Evolutionary conservation across 352 stramenopile genomes (phyloP).

Genomic region (Pythium brassicae): DNA sequence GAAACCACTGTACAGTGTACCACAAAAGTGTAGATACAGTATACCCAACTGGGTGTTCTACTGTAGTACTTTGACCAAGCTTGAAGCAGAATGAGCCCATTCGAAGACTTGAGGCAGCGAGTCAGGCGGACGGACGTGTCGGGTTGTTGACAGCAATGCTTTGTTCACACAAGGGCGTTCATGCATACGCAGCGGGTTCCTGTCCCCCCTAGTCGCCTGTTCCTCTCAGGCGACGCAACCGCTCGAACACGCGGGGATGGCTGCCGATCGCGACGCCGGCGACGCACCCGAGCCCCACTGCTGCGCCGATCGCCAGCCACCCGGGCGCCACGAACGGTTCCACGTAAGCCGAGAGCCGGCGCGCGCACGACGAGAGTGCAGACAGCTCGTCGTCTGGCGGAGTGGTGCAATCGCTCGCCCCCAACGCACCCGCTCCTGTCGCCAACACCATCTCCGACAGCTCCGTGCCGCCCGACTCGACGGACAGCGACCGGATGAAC

Average conservation of each 20-base stretch:
- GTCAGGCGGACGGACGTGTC: too few relatives aligned
- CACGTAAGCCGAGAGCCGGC: background rate
- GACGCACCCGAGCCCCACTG: conserved; percentile 24
- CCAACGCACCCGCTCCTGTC: background rate
- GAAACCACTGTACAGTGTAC: too few relatives aligned
- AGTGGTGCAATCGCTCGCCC: background rate
- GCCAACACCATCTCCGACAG: conserved; percentile 4
- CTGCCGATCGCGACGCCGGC: conserved; percentile 22
- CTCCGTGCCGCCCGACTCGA: conserved; percentile 15
- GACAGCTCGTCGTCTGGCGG: background rate
- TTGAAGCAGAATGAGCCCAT: too few relatives aligned
- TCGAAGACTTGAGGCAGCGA: too few relatives aligned
- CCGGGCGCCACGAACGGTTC: conserved; percentile 8
- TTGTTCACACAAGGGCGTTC: background rate
- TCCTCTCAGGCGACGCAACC: conserved; percentile 3
- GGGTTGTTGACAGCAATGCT: too few relatives aligned
- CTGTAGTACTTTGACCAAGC: too few relatives aligned
- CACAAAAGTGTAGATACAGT: too few relatives aligned
- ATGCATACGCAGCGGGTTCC: too few relatives aligned
- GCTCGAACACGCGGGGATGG: background rate
- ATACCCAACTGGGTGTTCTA: too few relatives aligned
- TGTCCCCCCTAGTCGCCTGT: too few relatives aligned
- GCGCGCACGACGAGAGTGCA: background rate
- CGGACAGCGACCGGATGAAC: conserved; percentile 20
- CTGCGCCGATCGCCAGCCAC: conserved; percentile 26